Base-by-base conservation (phyloP, 345 rosid species). In the Eucalyptus pumila region DNA sequence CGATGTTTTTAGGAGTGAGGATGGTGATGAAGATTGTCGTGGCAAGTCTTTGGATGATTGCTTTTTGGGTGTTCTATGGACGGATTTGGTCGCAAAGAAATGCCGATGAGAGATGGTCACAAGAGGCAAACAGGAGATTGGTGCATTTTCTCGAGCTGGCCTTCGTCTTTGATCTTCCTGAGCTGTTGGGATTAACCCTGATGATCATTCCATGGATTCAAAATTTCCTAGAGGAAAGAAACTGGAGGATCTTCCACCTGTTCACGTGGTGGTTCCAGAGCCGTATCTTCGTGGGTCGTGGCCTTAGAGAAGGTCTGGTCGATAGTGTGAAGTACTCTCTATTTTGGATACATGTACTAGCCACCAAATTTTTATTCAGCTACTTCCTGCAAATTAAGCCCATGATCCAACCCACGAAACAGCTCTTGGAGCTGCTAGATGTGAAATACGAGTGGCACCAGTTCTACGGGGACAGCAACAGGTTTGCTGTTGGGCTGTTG, bases 201-300 rank as follows among this genome's bases (percentile, higher is more conserved):
- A 96, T 97, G 81, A 60, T 96, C 87, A 91, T 96, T 90, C 99
- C 99, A 47, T 96, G 99, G 95, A 87, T 97, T 88, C 92, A 98
- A 92, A 97, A 94, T 90, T 93, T 91, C 91, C 49, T 96, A 34
- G 99, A 96, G 92, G 95, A 95, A 90, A 72, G 93, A 91, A 93
- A 97, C 88, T 95, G 96, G 95, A 90, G 93, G 54, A 40, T 93
- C 80, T 90, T 96, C 52, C 94, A 94, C 76, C 85, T 95, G 80
- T 88, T 95, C 67, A 95, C 97, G 24, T 97, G 99, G 99, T 97
- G 99, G 99, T 97, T 97, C 91, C 94, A 96, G 88, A 93, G 94
- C 42, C 91, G 95, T 89, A 92, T 91, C 86, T 96, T 97, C 50
- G 97, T 97, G 32, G 99, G 98, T 42, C 97, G 99, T 91, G 99